Conservation (phyloP, 164 flowering plant species). For the Vitis cinerea region DNA sequence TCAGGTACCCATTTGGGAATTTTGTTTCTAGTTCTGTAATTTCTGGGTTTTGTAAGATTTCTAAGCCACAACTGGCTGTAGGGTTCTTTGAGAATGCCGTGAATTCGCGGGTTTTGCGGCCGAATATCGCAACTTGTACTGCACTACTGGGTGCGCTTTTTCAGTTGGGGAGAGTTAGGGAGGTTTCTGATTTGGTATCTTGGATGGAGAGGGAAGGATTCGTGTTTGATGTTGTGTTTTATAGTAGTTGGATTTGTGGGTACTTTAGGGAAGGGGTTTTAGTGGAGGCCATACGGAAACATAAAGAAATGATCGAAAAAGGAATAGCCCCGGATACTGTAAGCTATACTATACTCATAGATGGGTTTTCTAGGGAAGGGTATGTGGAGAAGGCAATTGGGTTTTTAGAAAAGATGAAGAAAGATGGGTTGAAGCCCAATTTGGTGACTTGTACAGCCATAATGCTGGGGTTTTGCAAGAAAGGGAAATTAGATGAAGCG, state of each 20-base stretch:
- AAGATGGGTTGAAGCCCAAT: slow-evolving; percentile 51
- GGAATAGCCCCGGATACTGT: slow-evolving; percentile 55
- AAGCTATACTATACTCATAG: slow-evolving; percentile 62
- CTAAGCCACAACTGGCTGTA: slow-evolving; percentile 59
- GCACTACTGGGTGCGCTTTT: slow-evolving; percentile 53
- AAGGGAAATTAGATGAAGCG: slow-evolving; percentile 72
- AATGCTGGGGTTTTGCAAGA: slow-evolving; percentile 62
- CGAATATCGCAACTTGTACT: slow-evolving; percentile 65
- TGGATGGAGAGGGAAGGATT: slow-evolving; percentile 55
- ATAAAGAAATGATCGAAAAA: slow-evolving; percentile 45
- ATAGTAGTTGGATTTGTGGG: slow-evolving; percentile 70
- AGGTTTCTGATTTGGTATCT: slow-evolving; percentile 48
- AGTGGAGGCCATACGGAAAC: slow-evolving; percentile 47
- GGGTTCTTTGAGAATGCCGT: slow-evolving; percentile 56
- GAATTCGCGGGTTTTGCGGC: slow-evolving; percentile 32
- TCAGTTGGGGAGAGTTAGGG: slow-evolving; percentile 50
- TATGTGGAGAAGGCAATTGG: slow-evolving; percentile 72
- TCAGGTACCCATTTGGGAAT: slow-evolving; percentile 49
- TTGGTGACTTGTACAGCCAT: slow-evolving; percentile 68
- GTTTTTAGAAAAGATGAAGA: slow-evolving; percentile 57
- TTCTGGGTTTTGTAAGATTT: slow-evolving; percentile 64
- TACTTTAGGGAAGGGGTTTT: slow-evolving; percentile 45
- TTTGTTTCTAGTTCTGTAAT: slow-evolving; percentile 65
- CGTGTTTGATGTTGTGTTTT: slow-evolving; percentile 63
- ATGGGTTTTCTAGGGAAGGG: slow-evolving; percentile 70